Percentiles rank a stretch among this genome's conserved stretches.
Conservation (phyloP, 495 filamentous ascomycete genomes). For the Daldinia decipiens region DNA sequence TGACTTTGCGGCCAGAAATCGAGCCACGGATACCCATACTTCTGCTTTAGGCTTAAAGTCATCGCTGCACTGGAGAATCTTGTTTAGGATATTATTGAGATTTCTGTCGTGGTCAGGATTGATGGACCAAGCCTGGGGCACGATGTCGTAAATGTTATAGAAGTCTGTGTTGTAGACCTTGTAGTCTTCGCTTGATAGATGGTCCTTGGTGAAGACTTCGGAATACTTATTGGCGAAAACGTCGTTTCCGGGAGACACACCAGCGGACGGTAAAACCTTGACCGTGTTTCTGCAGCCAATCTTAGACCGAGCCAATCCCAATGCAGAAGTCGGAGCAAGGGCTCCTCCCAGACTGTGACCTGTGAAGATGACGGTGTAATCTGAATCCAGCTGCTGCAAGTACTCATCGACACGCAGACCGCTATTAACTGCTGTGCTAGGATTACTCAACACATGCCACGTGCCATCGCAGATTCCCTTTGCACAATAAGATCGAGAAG, state of each 20-base stretch:
- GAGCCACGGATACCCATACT: neutral
- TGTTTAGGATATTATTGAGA: neutral
- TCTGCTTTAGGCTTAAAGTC: neutral
- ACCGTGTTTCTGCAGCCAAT: neutral
- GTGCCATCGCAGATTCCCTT: slow-evolving; percentile 1
- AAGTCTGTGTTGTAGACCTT: neutral
- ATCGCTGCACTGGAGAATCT: neutral
- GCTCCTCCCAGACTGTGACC: slow-evolving; percentile 4
- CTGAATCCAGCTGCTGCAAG: neutral
- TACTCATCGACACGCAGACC: slow-evolving; percentile 5
- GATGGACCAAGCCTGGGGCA: slow-evolving; percentile 1
- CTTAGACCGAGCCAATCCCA: neutral
- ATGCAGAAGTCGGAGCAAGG: neutral
- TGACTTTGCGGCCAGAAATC: neutral
- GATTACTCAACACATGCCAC: neutral
- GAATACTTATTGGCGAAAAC: neutral
- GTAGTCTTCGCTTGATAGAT: neutral
- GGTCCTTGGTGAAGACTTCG: neutral
- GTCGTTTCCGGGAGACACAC: slow-evolving; percentile 3
- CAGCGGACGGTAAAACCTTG: neutral
- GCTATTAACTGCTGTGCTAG: neutral
- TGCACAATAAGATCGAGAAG: neutral
- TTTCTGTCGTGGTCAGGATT: neutral
- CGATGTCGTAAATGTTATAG: slow-evolving; percentile 1
- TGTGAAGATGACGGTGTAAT: slow-evolving; percentile 1